Evolutionary conservation across 257 asterid species (phyloP).

Genomic region (Jacaranda copaia): DNA sequence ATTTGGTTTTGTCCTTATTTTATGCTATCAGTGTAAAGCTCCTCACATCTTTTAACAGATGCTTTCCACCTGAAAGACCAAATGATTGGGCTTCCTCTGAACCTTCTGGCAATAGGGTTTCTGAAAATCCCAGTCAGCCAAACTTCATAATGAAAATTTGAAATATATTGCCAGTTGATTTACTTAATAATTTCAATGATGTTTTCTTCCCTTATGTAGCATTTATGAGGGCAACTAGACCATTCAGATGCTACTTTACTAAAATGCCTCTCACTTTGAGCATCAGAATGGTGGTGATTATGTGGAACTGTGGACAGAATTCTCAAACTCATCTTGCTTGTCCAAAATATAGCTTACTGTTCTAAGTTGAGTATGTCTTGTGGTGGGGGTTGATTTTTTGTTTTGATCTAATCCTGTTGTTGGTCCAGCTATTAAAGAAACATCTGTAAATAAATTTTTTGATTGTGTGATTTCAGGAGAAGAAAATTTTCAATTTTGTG

Average conservation of each 20-base stretch:
- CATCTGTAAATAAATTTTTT: neutral
- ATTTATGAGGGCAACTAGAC: constrained; percentile 11
- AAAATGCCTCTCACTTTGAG: constrained; percentile 12
- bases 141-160: constrained; percentile 7
- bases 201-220: constrained; percentile 1
- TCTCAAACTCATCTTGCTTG: neutral
- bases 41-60: constrained; percentile 35
- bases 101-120: constrained; percentile 3
- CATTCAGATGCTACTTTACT: constrained; percentile 26
- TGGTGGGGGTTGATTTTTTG: neutral
- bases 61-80: constrained; percentile 31
- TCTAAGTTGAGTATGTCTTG: neutral
- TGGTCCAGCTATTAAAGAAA: neutral
- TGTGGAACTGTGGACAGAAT: constrained; percentile 5
- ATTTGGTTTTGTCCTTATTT: constrained; percentile 85
- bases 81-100: constrained; percentile 1
- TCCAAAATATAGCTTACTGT: neutral
- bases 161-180: constrained; percentile 6
- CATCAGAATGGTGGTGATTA: constrained; percentile 10
- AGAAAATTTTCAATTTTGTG: neutral
- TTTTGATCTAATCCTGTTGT: neutral
- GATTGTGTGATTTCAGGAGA: neutral
- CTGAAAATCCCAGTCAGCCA: constrained; percentile 23
- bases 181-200: constrained; percentile 11
- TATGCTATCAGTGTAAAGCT: constrained; percentile 79